phyloP scores from a whole-genome alignment of 2,329 filamentous ascomycete species.

The Blumeria hordei region DNA sequence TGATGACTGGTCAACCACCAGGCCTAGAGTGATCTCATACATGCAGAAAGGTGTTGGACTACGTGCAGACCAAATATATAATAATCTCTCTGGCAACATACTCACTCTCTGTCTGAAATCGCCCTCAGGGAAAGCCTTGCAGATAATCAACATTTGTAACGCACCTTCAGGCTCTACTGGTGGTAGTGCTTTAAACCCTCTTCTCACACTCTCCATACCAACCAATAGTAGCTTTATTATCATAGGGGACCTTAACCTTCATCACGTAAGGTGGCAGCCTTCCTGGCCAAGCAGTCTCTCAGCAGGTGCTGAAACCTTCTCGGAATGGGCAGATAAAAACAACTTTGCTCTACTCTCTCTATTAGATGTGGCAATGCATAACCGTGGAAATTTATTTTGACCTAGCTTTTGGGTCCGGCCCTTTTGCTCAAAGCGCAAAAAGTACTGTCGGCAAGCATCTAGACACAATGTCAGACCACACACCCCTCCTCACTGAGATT shows the following conservation, averaged over 20 bases:
- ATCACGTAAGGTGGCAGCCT: background rate
- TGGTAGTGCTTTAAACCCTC: background rate
- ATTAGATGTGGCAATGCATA: background rate
- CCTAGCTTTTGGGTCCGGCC: background rate
- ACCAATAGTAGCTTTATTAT: background rate
- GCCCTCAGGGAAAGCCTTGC: background rate
- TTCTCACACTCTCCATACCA: background rate
- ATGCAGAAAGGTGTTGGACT: background rate
- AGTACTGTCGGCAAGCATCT: background rate
- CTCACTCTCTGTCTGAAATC: background rate
- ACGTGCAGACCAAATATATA: background rate
- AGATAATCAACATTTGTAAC: background rate
- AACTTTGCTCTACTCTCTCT: background rate
- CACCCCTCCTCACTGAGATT: background rate
- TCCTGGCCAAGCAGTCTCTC: background rate
- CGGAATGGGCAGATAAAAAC: background rate
- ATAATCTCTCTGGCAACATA: background rate
- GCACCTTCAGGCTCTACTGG: background rate
- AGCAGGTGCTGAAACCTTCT: background rate
- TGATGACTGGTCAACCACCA: background rate
- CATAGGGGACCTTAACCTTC: background rate
- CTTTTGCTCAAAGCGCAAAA: background rate
- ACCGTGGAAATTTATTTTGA: background rate
- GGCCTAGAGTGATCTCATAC: background rate
- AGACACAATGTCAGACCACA: background rate